Percentiles rank a stretch among this genome's conserved stretches.
Evolutionary conservation across 2,329 filamentous ascomycete genomes (phyloP).

Genomic region (Seiridium unicorne): DNA sequence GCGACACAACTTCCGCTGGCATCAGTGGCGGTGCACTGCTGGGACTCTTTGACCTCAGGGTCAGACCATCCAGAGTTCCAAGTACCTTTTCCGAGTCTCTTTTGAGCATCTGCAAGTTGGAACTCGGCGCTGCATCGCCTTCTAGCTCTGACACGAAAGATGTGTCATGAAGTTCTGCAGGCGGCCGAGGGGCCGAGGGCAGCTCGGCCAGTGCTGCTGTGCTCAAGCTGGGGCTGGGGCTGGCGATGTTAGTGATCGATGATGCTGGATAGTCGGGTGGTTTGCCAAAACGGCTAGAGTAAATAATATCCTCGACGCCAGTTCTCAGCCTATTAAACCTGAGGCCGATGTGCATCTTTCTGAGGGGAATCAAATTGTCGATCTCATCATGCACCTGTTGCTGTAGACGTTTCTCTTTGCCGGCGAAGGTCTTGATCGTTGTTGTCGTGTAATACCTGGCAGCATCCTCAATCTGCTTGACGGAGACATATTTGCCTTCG

Average conservation of each 20-base stretch:
- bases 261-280: neutral
- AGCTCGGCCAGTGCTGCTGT: neutral
- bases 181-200: neutral
- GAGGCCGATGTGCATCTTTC: neutral
- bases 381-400: conserved; percentile 1
- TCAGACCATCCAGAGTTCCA: neutral
- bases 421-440: neutral
- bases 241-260: neutral
- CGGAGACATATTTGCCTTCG: neutral
- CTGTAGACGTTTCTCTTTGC: neutral
- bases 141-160: neutral
- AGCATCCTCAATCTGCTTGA: conserved; percentile 3
- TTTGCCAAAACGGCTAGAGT: neutral
- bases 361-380: neutral
- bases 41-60: neutral
- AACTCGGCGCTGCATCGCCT: neutral
- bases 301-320: conserved; percentile 1
- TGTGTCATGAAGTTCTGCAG: neutral
- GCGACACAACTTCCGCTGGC: neutral
- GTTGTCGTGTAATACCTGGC: conserved; percentile 4
- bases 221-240: neutral
- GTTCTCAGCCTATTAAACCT: neutral
- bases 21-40: neutral
- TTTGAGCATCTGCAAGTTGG: neutral
- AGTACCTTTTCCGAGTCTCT: neutral